phyloP scores from a whole-genome alignment of 495 filamentous ascomycete species.

The Hyaloscypha finlandica region DNA sequence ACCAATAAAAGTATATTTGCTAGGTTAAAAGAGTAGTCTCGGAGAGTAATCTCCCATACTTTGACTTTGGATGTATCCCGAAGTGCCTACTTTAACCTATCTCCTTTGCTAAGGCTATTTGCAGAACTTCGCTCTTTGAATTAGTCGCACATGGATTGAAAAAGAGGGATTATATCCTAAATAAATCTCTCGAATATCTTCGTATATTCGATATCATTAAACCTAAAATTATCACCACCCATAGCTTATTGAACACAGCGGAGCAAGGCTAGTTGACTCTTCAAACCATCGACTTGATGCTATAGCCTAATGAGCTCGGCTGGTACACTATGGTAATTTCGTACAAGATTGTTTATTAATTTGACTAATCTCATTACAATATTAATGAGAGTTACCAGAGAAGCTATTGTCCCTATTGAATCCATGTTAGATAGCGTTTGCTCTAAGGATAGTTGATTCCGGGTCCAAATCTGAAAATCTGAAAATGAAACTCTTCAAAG shows the following conservation, averaged over 20 bases:
- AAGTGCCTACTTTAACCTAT: not conserved
- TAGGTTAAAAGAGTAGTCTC: too few species aligned
- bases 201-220: not conserved
- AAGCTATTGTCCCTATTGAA: too few species aligned
- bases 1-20: not conserved
- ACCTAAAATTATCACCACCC: too few species aligned
- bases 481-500: too few species aligned
- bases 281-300: not conserved
- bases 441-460: too few species aligned
- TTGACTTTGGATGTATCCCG: not conserved
- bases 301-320: not conserved
- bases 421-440: too few species aligned
- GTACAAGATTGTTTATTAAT: constrained; percentile 4
- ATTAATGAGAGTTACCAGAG: too few species aligned
- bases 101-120: not conserved
- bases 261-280: not conserved
- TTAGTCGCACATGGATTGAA: not conserved
- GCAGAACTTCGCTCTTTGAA: not conserved
- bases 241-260: not conserved
- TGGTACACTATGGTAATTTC: not conserved
- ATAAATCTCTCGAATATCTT: not conserved
- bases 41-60: too few species aligned
- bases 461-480: too few species aligned
- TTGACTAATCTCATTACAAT: too few species aligned
- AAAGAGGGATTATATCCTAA: not conserved